Percentiles rank a stretch among this genome's conserved stretches.
phyloP scores from a whole-genome alignment of 2,329 filamentous ascomycete species.

The Hirsutella thompsonii region DNA sequence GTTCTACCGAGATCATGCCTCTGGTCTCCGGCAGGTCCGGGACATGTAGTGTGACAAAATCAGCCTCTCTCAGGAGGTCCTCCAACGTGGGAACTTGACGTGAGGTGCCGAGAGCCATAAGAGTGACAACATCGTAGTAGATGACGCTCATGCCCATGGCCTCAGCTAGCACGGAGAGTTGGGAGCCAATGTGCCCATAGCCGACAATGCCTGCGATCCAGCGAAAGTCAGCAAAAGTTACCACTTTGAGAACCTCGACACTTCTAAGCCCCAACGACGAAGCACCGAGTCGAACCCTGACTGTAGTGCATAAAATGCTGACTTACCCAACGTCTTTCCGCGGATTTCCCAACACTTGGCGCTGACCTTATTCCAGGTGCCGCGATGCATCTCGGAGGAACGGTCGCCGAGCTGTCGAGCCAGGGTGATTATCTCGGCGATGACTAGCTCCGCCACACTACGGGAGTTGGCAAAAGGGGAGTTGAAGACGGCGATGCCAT shows the following conservation, averaged over 20 bases:
- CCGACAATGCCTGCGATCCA: constrained; percentile 61
- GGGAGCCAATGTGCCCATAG: constrained; percentile 94
- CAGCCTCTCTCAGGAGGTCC: constrained; percentile 62
- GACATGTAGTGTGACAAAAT: constrained; percentile 92
- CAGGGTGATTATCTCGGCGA: constrained; percentile 82
- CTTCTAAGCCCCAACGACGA: no score
- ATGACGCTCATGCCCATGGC: constrained; percentile 97
- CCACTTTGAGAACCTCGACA: neutral
- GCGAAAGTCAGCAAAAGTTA: neutral
- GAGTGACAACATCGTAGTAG: constrained; percentile 88
- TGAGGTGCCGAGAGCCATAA: constrained; percentile 88
- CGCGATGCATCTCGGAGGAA: constrained; percentile 85
- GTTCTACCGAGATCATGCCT: constrained; percentile 70
- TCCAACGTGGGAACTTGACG: constrained; percentile 70
- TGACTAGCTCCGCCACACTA: constrained; percentile 91
- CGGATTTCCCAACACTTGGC: constrained; percentile 95
- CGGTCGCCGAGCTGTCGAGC: constrained; percentile 89
- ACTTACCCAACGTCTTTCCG: constrained; percentile 79
- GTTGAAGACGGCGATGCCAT: constrained; percentile 96
- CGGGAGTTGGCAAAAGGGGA: constrained; percentile 97
- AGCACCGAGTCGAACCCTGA: no score
- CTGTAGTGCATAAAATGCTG: no score
- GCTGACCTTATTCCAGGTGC: constrained; percentile 97
- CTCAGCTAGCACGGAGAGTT: constrained; percentile 89
- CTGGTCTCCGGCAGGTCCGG: constrained; percentile 87